Base-by-base conservation (phyloP, 2,329 filamentous ascomycete genomes). In the Apiospora marii region DNA sequence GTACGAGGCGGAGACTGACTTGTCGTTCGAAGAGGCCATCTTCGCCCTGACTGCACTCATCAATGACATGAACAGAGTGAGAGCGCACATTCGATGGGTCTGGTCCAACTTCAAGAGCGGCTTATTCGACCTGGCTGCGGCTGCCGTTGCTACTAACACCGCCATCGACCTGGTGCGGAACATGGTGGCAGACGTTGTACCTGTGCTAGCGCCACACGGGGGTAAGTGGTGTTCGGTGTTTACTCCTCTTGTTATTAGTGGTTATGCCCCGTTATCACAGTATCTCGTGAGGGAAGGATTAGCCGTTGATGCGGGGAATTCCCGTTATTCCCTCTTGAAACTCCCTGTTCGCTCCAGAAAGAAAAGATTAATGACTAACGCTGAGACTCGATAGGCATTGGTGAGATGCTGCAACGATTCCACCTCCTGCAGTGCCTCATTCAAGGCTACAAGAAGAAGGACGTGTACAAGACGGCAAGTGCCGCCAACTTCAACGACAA, bases 141-240 rank as follows among this genome's bases (percentile, higher is more conserved):
- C 79, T 1, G 80, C 83, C n/a, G 72, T 84, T 27, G 78, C 82
- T 0, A 83, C 83, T 14, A 81, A 84, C 53, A 83, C 82, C 1
- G 82, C 80, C 16, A 77, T 83, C 19, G 76, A 79, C 8, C 76
- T 85, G 1, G 81, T 79, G 1, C 77, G 79, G 2, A 75, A 77
- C 41, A 72, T 83, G 69, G 82, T 80, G 46, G 78, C 81, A 0
- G 79, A 82, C 0, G 76, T 81, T 0, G 10, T 69, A 0, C 79
- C 79, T 0, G 37, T 79, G 19, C 71, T 82, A 7, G 67, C 78
- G 4, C 34, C 67, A 0, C 71, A 78, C 8, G 76, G 78, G 0
- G 80, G 27, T 30, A 30, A 30, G 27, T 30, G 27, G 27, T 30
- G 27, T 30, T 30, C 27, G 27, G 27, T 30, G 27, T 30, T 30